Conservation (phyloP, 2,329 filamentous ascomycete species). For the Byssothecium circinans region DNA sequence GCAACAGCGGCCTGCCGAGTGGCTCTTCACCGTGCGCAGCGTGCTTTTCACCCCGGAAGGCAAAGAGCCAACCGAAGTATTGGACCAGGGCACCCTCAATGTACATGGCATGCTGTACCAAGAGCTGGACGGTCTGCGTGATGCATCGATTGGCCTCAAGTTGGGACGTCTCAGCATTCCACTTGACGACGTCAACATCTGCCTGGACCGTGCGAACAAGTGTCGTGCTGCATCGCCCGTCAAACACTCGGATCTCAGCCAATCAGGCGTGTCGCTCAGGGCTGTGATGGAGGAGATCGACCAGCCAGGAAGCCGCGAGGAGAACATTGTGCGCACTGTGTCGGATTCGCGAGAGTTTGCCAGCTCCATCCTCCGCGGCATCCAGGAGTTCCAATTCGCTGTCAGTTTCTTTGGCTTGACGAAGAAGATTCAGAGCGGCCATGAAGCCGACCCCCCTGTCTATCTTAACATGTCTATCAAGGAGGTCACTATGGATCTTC, state of each 20-base stretch:
- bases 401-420: constrained; percentile 88
- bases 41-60: constrained; percentile 87
- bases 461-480: constrained; percentile 91
- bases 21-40: constrained; percentile 85
- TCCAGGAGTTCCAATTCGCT: constrained; percentile 95
- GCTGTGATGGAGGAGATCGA: constrained; percentile 76
- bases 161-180: constrained; percentile 87
- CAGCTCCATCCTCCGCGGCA: constrained; percentile 83
- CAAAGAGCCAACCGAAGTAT: constrained; percentile 78
- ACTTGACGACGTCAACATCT: constrained; percentile 77
- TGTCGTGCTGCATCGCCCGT: constrained; percentile 37
- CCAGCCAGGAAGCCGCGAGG: constrained; percentile 65
- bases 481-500: constrained; percentile 89
- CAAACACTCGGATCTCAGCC: constrained; percentile 28
- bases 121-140: constrained; percentile 80
- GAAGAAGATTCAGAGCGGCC: constrained; percentile 71
- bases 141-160: constrained; percentile 88
- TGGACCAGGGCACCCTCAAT: constrained; percentile 87
- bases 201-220: constrained; percentile 58
- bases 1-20: constrained; percentile 80
- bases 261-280: constrained; percentile 64
- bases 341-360: constrained; percentile 92
- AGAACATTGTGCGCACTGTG: constrained; percentile 76
- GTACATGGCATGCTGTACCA: constrained; percentile 89
- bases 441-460: constrained; percentile 69